Evolutionary conservation across 768 basidiomycete genomes (phyloP).

Genomic region (Holtermannia corniformis): DNA sequence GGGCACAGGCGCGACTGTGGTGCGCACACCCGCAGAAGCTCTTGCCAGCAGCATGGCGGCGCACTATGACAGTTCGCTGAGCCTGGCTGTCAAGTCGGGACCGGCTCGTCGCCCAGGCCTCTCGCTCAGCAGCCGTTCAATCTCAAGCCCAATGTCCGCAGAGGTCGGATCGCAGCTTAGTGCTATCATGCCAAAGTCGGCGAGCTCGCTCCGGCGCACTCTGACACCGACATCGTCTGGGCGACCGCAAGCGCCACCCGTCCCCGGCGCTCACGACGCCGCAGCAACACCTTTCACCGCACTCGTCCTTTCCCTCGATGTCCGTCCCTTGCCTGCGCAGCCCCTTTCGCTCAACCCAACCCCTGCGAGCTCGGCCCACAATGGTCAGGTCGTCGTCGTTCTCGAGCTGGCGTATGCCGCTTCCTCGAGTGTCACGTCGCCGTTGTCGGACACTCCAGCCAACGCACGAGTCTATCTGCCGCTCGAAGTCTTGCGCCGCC

Average conservation of each 20-base stretch:
- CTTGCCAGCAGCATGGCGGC: background rate
- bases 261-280: too few species aligned
- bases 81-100: too few species aligned
- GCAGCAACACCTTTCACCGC: background rate
- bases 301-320: background rate
- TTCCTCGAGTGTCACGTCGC: background rate
- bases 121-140: too few species aligned
- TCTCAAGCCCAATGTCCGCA: too few species aligned
- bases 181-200: too few species aligned
- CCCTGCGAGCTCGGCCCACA: background rate
- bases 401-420: background rate
- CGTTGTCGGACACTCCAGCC: background rate
- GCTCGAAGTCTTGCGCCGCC: background rate
- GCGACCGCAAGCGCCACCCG: too few species aligned
- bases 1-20: background rate
- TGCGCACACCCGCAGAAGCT: background rate
- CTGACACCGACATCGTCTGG: too few species aligned
- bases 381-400: background rate
- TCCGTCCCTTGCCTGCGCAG: background rate
- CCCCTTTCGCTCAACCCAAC: background rate
- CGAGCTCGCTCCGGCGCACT: too few species aligned
- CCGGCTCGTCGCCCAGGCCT: too few species aligned
- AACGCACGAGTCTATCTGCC: background rate
- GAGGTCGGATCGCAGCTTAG: too few species aligned
- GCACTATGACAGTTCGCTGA: too few species aligned